These are phyloP conservation scores for Venturia effusa DNA, from an alignment of 2,329 filamentous ascomycete genomes.

Conservation along the genomic window DNA sequence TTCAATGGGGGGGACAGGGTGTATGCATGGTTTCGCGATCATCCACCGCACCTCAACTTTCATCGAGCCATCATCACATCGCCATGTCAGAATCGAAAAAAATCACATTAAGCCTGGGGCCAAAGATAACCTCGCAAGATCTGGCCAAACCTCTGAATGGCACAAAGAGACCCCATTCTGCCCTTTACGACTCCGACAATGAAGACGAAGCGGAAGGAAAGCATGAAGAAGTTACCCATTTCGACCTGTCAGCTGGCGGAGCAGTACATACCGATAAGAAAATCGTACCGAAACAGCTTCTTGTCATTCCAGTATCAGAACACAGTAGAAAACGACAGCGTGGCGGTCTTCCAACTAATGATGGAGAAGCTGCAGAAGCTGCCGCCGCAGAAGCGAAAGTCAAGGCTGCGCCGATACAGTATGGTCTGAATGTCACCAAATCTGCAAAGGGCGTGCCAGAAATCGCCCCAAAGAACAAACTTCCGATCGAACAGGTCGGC, in stretches of 20 bases:
- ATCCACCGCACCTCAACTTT: not conserved
- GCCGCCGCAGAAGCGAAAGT: conserved; percentile 32
- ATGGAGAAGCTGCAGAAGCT: conserved; percentile 12
- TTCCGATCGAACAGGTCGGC: conserved; percentile 18
- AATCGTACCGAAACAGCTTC: conserved; percentile 30
- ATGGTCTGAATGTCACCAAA: conserved; percentile 42
- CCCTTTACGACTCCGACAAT: conserved; percentile 10
- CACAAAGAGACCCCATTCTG: conserved; percentile 9
- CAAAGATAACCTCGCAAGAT: not conserved
- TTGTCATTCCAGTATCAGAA: conserved; percentile 47
- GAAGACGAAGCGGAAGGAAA: conserved; percentile 8
- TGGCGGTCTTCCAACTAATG: conserved; percentile 41
- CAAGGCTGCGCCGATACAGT: conserved; percentile 30
- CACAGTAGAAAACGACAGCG: conserved; percentile 46
- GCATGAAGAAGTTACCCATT: conserved; percentile 40
- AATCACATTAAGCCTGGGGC: not conserved
- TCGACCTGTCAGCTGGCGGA: conserved; percentile 40
- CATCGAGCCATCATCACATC: not conserved
- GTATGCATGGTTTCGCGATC: not conserved
- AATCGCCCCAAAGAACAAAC: conserved; percentile 17
- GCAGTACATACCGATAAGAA: conserved; percentile 25
- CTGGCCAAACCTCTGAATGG: not conserved
- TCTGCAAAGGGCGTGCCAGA: conserved; percentile 16
- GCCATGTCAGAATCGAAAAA: conserved; percentile 3
- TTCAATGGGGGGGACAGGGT: not conserved